Evolutionary conservation across 495 filamentous ascomycete species (phyloP), one percentile per base, ranked within the genome.

Genomic region (Trichoderma erinaceum): DNA sequence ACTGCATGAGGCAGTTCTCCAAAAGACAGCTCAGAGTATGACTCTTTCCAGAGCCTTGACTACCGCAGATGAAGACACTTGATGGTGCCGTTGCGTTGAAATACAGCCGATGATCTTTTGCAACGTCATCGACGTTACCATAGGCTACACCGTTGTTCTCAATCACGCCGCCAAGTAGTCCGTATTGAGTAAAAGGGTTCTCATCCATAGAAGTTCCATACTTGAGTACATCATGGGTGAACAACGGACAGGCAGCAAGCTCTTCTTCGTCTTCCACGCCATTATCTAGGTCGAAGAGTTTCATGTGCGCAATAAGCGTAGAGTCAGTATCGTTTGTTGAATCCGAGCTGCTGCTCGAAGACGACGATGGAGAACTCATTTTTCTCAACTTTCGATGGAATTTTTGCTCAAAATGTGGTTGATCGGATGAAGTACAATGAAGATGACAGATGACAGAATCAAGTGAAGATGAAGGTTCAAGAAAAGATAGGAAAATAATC

Each of bases 21-120:
- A 92, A 78, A 29, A 94, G 76, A 71, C 88, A 91, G 0, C 88
- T 86, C 16, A 91, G 74, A 0, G 88, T 91, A 71, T 92, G 88
- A 56, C 86, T 89, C 78, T 92, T 94, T 2, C 90, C 91, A 61
- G 86, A 88, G 0, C 90, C 90, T 73, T 93, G 90, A 63, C 84
- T 84, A 7, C 90, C 90, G 69, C 90, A 94, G 63, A 94, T 89
- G 74, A 93, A 93, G 0, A 83, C 82, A 44, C 86, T 89, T 8
- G 84, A 90, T 0, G 90, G 89, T 0, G 84, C 79, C 10, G 88
- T 81, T 4, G 88, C 82, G 72, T 93, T 93, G 72, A 89, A 82
- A 61, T 87, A 86, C 0, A 92, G 69, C 1, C 86, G 79, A 0
- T 81, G 78, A 67, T 89, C 86, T 10, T 75, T 66, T 64, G 50